These are phyloP conservation scores for Magnusiomyces clavatus DNA, from an alignment of 1,139 yeast species.

Conservation along the genomic window DNA sequence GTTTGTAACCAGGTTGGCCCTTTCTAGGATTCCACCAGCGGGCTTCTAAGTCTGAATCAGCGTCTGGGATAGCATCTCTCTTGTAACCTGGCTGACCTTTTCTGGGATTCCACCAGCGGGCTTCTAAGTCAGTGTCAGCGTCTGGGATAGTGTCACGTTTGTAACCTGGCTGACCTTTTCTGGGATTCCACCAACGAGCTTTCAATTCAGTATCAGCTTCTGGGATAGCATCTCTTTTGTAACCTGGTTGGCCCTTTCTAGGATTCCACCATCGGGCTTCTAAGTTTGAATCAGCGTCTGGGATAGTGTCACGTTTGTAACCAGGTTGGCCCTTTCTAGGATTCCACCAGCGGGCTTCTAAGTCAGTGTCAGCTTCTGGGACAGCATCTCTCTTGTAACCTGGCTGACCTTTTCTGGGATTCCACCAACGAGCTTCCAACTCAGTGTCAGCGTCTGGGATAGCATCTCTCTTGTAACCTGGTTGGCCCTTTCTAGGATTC, in stretches of 20 bases:
- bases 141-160: slow-evolving; percentile 1
- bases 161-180: neutral
- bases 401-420: neutral
- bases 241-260: neutral
- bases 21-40: neutral
- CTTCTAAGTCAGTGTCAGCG: neutral
- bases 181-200: neutral
- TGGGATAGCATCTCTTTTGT: neutral
- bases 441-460: no score
- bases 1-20: neutral
- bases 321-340: neutral
- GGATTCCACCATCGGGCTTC: slow-evolving; percentile 1
- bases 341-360: neutral
- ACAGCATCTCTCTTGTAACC: neutral
- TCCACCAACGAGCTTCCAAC: no score
- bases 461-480: neutral
- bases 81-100: neutral
- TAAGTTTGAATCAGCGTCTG: neutral
- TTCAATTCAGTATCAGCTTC: slow-evolving; percentile 2
- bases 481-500: neutral
- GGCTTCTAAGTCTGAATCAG: neutral
- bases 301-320: neutral
- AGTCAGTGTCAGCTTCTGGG: no score
- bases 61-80: slow-evolving; percentile 1
- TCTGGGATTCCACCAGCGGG: neutral